Conservation (phyloP, 2,329 filamentous ascomycete species). For the Ambrosiella xylebori region DNA sequence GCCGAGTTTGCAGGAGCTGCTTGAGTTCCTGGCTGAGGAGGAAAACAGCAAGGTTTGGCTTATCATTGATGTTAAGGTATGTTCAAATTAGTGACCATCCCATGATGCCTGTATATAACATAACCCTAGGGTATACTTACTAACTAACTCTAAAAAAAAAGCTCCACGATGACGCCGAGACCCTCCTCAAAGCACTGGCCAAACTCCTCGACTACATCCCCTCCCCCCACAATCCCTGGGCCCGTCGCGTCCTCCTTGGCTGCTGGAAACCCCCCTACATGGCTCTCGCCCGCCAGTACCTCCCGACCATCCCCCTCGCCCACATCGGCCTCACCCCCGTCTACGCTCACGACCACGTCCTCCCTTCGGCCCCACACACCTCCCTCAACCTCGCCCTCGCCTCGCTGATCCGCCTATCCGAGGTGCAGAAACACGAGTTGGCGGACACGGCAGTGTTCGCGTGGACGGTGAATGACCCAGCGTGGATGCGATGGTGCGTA, state of each 20-base stretch:
- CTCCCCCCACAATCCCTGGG: constrained; percentile 42
- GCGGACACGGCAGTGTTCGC: constrained; percentile 46
- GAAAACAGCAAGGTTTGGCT: constrained; percentile 57
- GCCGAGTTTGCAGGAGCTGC: constrained; percentile 56
- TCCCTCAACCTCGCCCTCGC: constrained; percentile 57
- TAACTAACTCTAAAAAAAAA: constrained; percentile 17
- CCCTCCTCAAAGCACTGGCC: constrained; percentile 53
- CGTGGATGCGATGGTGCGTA: constrained; percentile 70
- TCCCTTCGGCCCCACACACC: constrained; percentile 46
- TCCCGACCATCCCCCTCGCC: constrained; percentile 46
- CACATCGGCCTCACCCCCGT: constrained; percentile 49
- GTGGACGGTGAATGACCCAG: constrained; percentile 75
- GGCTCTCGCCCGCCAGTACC: constrained; percentile 39
- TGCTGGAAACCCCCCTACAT: constrained; percentile 69
- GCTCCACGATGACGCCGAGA: constrained; percentile 51
- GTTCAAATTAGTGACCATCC: background rate
- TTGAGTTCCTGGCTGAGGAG: constrained; percentile 51
- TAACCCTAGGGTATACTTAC: background rate
- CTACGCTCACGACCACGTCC: constrained; percentile 56
- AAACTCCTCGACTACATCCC: constrained; percentile 39
- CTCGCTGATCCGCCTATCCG: constrained; percentile 34
- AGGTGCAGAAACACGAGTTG: constrained; percentile 36
- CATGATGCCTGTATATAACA: background rate
- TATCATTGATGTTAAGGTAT: constrained; percentile 73
- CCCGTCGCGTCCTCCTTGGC: constrained; percentile 56